Conservation (phyloP, 176 grass and related monocot species). For the Zoysia pacifica region DNA sequence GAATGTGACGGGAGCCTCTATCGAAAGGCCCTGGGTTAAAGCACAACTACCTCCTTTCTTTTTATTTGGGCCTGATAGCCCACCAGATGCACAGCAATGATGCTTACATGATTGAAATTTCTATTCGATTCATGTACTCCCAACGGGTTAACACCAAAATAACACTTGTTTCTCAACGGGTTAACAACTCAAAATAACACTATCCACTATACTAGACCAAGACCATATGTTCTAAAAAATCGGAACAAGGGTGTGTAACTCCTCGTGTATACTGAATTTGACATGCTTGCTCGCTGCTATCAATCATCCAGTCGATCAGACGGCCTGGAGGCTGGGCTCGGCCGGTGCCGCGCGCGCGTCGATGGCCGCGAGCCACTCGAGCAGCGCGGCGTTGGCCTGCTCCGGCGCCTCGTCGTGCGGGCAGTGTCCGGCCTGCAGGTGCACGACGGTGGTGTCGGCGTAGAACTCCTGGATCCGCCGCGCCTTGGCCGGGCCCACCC, state of each 20-base stretch:
- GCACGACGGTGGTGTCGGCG: constrained; percentile 63
- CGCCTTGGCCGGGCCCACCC: constrained; percentile 84
- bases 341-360: constrained; percentile 38
- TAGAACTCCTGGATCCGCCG: constrained; percentile 78
- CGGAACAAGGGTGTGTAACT: too few relatives aligned
- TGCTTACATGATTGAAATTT: too few relatives aligned
- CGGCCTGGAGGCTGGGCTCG: constrained; percentile 50
- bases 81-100: too few relatives aligned
- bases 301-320: constrained; percentile 16
- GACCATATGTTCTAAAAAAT: too few relatives aligned
- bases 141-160: too few relatives aligned
- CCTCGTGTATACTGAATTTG: too few relatives aligned
- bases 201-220: too few relatives aligned
- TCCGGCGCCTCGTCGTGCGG: constrained; percentile 96
- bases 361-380: constrained; percentile 65
- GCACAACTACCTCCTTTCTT: background rate
- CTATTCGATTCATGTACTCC: too few relatives aligned
- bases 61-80: background rate
- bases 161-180: too few relatives aligned
- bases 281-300: too few relatives aligned
- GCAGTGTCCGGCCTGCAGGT: constrained; percentile 87
- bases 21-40: background rate
- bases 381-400: constrained; percentile 68
- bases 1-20: background rate
- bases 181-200: too few relatives aligned